phyloP scores from a whole-genome alignment of 2,329 filamentous ascomycete species.

The Escovopsis weberi region DNA sequence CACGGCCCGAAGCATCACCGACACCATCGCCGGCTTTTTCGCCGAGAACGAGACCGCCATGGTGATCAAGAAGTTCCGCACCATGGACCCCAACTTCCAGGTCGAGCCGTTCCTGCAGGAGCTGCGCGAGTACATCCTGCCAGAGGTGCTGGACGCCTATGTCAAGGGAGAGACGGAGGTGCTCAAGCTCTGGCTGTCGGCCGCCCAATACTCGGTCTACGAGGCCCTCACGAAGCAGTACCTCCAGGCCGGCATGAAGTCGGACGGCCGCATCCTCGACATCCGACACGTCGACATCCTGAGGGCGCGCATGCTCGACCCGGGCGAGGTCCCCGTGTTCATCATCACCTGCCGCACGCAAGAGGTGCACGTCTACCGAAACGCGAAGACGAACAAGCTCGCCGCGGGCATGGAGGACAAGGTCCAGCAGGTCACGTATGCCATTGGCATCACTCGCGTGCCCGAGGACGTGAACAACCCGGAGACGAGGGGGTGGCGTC shows the following conservation, averaged over 20 bases:
- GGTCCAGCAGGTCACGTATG: constrained; percentile 95
- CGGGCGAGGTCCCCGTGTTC: constrained; percentile 84
- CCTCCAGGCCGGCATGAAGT: constrained; percentile 81
- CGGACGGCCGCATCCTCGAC: constrained; percentile 87
- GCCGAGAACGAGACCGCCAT: constrained; percentile 95
- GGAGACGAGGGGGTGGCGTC: constrained; percentile 88
- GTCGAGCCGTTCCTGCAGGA: constrained; percentile 90
- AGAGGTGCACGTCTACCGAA: constrained; percentile 93
- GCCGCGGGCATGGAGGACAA: constrained; percentile 98
- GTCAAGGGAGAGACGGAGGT: constrained; percentile 90
- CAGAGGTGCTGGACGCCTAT: constrained; percentile 93
- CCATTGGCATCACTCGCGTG: constrained; percentile 86
- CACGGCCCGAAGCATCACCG: constrained; percentile 86
- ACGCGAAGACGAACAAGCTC: constrained; percentile 76
- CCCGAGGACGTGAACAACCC: constrained; percentile 94
- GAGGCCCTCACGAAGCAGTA: constrained; percentile 96
- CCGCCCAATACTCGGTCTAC: constrained; percentile 92
- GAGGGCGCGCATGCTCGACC: constrained; percentile 65
- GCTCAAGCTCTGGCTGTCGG: constrained; percentile 87
- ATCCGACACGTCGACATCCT: constrained; percentile 88
- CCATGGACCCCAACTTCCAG: constrained; percentile 91
- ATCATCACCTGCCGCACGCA: constrained; percentile 94
- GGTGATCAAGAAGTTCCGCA: constrained; percentile 95
- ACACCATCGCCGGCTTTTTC: constrained; percentile 87
- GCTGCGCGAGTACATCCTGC: constrained; percentile 93